Evolutionary conservation across 2,329 filamentous ascomycete genomes (phyloP).

Genomic region (Aspergillus tubingensis): DNA sequence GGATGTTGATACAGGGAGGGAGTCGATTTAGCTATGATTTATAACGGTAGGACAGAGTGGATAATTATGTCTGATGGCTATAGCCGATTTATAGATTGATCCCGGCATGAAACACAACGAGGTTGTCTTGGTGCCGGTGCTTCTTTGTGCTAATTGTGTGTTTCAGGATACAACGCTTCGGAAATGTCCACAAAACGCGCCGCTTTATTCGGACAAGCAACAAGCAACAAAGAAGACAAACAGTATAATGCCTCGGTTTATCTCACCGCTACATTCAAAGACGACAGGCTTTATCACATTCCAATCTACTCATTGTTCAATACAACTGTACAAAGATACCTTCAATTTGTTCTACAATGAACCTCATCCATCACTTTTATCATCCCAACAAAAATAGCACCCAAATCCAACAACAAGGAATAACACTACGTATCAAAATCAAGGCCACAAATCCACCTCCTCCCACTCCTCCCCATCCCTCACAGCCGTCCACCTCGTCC

Average conservation of each 20-base stretch:
- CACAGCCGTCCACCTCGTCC: constrained; percentile 69
- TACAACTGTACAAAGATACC: too few relatives aligned
- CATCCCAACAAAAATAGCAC: neutral
- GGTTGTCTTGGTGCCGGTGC: neutral
- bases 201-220: neutral
- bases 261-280: too few relatives aligned
- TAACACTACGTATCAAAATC: constrained; percentile 14
- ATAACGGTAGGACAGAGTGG: neutral
- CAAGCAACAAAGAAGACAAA: neutral
- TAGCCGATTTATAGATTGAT: neutral
- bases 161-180: neutral
- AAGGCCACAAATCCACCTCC: constrained; percentile 69
- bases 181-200: neutral
- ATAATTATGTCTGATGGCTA: neutral
- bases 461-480: constrained; percentile 60
- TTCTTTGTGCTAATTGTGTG: neutral
- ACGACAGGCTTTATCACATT: too few relatives aligned
- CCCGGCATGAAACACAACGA: neutral
- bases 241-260: too few relatives aligned
- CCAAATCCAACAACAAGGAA: too few relatives aligned
- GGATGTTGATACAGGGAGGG: neutral
- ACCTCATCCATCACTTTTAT: too few relatives aligned
- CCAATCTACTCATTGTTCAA: too few relatives aligned
- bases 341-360: too few relatives aligned
- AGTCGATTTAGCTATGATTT: neutral